phyloP scores from a whole-genome alignment of 345 rosid genomes.

The Eucalyptus sp. region DNA sequence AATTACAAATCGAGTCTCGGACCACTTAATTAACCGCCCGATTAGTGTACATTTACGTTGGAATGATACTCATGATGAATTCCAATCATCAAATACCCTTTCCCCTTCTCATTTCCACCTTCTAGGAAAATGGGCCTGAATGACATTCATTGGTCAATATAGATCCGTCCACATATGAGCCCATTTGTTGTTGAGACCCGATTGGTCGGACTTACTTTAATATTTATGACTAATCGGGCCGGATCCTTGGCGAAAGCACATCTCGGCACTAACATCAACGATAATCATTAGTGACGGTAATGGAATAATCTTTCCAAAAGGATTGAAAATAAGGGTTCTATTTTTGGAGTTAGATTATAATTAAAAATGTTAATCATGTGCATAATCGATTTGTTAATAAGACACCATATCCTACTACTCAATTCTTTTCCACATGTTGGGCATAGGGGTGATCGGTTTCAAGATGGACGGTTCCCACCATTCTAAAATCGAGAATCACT shows the following conservation, averaged over 20 bases:
- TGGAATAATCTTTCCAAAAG: not conserved
- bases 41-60: not conserved
- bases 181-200: not conserved
- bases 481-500: accelerated
- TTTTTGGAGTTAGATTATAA: not conserved
- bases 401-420: not conserved
- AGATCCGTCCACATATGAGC: not conserved
- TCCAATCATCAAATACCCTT: not conserved
- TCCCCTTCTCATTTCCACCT: not conserved
- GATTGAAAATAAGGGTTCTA: not conserved
- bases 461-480: accelerated
- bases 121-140: not conserved
- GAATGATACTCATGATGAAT: not conserved
- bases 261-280: not conserved
- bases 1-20: not conserved
- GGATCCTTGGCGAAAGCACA: not conserved
- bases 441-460: accelerated
- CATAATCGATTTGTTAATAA: not conserved
- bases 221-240: not conserved
- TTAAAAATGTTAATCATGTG: not conserved
- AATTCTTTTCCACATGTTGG: not conserved
- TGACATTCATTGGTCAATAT: not conserved
- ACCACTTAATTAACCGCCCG: not conserved
- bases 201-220: not conserved
- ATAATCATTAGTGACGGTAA: not conserved